Conservation (phyloP, 2,329 filamentous ascomycete genomes). For the Balansia obtecta region DNA sequence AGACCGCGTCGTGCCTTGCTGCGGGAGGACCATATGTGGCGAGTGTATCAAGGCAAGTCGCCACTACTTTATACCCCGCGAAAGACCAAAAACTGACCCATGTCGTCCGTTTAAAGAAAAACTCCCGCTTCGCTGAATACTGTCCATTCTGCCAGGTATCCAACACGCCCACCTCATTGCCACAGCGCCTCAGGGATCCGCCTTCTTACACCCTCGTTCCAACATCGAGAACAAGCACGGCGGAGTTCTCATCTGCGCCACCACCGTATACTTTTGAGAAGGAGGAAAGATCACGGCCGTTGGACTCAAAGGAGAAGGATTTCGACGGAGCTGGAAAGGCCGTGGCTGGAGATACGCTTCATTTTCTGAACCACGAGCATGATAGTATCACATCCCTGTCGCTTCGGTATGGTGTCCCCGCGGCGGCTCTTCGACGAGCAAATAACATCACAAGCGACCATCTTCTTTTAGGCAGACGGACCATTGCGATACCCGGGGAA, state of each 20-base stretch:
- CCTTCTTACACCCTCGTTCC: conserved; percentile 44
- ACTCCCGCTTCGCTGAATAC: conserved; percentile 53
- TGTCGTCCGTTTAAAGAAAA: conserved; percentile 28
- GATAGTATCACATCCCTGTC: conserved; percentile 59
- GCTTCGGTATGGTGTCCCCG: conserved; percentile 58
- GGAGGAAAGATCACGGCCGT: background rate
- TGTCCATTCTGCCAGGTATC: conserved; percentile 71
- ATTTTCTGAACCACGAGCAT: conserved; percentile 58
- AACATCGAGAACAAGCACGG: conserved; percentile 13
- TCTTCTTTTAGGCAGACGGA: conserved; percentile 54
- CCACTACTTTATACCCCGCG: background rate
- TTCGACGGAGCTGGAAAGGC: conserved; percentile 17
- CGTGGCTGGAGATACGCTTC: conserved; percentile 51
- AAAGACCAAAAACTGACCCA: background rate
- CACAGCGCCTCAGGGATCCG: conserved; percentile 55
- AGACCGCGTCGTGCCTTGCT: conserved; percentile 55
- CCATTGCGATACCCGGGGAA: conserved; percentile 57
- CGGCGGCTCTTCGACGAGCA: conserved; percentile 44
- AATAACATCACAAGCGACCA: conserved; percentile 65
- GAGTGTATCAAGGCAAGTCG: conserved; percentile 48
- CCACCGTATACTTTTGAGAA: conserved; percentile 22
- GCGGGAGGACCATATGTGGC: conserved; percentile 57
- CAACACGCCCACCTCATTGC: conserved; percentile 39
- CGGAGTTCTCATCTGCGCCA: conserved; percentile 20
- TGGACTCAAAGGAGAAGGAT: background rate